A percentile compares a stretch with the other conserved stretches of the same genome.
Conservation (phyloP, 2,329 filamentous ascomycete genomes). For the Colletotrichum lindemuthianum region DNA sequence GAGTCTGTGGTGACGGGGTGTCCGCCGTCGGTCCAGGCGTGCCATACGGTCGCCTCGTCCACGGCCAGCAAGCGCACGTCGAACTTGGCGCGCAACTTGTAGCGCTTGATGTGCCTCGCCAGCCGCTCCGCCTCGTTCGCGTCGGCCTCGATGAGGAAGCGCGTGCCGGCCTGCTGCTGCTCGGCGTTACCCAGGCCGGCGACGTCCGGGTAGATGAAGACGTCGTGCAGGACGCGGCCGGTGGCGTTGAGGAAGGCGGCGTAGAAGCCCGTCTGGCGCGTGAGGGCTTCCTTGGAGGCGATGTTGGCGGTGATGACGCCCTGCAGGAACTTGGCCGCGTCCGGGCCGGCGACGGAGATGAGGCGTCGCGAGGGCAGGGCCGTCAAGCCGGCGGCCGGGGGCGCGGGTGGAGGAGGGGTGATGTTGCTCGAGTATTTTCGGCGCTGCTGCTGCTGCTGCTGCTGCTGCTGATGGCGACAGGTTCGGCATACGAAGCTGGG, state of each 20-base stretch:
- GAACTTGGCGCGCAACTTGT: slow-evolving; percentile 87
- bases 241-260: slow-evolving; percentile 86
- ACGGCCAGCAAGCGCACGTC: slow-evolving; percentile 71
- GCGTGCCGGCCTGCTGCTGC: slow-evolving; percentile 34
- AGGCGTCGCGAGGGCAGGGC: slow-evolving; percentile 78
- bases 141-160: slow-evolving; percentile 84
- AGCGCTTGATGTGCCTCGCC: slow-evolving; percentile 79
- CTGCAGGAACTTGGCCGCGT: slow-evolving; percentile 87
- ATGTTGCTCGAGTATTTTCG: slow-evolving; percentile 43
- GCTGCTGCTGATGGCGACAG: slow-evolving; percentile 45
- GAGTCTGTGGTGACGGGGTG: slow-evolving; percentile 18
- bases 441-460: slow-evolving; percentile 40
- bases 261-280: slow-evolving; percentile 70
- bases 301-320: slow-evolving; percentile 83
- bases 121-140: slow-evolving; percentile 70
- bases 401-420: slow-evolving; percentile 50
- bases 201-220: slow-evolving; percentile 81
- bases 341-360: slow-evolving; percentile 80
- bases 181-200: slow-evolving; percentile 41
- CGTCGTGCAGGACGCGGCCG: slow-evolving; percentile 87
- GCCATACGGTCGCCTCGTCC: slow-evolving; percentile 76
- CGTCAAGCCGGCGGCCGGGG: slow-evolving; percentile 59
- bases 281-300: slow-evolving; percentile 49
- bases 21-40: slow-evolving; percentile 71
- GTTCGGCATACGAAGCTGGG: slow-evolving; percentile 41